Percentiles rank a stretch among this genome's conserved stretches.
Conservation (phyloP, 768 basidiomycete species). For the Cyathus striatus region DNA sequence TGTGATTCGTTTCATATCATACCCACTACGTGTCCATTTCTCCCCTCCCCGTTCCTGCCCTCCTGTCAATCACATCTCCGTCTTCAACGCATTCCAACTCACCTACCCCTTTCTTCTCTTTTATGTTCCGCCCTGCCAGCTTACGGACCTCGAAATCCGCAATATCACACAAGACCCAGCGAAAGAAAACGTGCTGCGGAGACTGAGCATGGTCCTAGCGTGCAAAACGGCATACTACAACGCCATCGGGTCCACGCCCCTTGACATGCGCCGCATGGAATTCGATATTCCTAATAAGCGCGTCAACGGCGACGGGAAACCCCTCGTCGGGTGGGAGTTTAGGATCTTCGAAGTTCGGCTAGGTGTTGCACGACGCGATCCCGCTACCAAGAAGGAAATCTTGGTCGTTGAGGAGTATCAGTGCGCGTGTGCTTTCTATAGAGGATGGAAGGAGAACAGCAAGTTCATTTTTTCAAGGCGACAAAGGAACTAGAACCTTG, state of each 20-base stretch:
- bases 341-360: conserved; percentile 72
- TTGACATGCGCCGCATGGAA: conserved; percentile 78
- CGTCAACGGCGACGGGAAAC: conserved; percentile 63
- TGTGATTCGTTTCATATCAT: too few relatives aligned
- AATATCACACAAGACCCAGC: conserved; percentile 46
- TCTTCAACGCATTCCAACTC: background rate
- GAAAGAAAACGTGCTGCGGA: conserved; percentile 65
- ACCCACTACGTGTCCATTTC: too few relatives aligned
- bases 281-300: conserved; percentile 64
- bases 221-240: conserved; percentile 81
- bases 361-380: conserved; percentile 48
- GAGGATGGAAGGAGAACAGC: conserved; percentile 57
- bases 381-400: conserved; percentile 22
- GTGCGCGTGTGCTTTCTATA: conserved; percentile 74
- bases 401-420: conserved; percentile 67
- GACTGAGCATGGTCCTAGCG: conserved; percentile 72
- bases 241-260: conserved; percentile 75
- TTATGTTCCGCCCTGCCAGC: conserved; percentile 6
- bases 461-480: conserved; percentile 70
- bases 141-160: conserved; percentile 32
- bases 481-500: conserved; percentile 66
- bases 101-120: too few relatives aligned
- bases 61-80: background rate
- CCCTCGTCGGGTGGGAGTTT: conserved; percentile 82
- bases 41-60: conserved; percentile 1